Conservation (phyloP, 148 eudicot genomes). For the Cornus controversa region DNA sequence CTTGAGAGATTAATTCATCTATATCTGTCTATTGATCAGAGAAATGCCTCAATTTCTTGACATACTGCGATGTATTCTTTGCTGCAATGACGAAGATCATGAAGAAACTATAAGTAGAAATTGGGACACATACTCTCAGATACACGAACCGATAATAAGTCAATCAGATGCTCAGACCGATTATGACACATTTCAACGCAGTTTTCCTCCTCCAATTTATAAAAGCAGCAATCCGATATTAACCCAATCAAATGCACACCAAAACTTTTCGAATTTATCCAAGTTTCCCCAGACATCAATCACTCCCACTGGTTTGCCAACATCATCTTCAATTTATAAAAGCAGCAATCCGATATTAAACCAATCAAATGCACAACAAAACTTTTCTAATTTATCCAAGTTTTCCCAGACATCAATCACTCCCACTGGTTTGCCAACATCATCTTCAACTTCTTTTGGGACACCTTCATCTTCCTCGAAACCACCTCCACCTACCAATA, state of each 20-base stretch:
- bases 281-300: too few relatives aligned
- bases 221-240: neutral
- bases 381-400: too few relatives aligned
- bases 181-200: neutral
- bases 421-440: neutral
- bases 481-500: neutral
- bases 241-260: neutral
- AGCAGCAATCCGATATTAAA: neutral
- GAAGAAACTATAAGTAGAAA: neutral
- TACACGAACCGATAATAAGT: too few relatives aligned
- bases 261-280: too few relatives aligned
- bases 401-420: too few relatives aligned
- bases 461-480: neutral
- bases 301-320: neutral
- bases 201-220: neutral
- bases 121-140: too few relatives aligned
- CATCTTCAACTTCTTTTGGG: too few relatives aligned
- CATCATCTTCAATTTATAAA: neutral
- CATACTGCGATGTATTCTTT: neutral
- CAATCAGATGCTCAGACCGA: too few relatives aligned
- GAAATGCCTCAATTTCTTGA: neutral
- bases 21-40: too few relatives aligned
- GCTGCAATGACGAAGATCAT: neutral
- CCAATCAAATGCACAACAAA: neutral
- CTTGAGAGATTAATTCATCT: too few relatives aligned